Conservation (phyloP, 768 basidiomycete species). For the Nidularia pulvinata region DNA sequence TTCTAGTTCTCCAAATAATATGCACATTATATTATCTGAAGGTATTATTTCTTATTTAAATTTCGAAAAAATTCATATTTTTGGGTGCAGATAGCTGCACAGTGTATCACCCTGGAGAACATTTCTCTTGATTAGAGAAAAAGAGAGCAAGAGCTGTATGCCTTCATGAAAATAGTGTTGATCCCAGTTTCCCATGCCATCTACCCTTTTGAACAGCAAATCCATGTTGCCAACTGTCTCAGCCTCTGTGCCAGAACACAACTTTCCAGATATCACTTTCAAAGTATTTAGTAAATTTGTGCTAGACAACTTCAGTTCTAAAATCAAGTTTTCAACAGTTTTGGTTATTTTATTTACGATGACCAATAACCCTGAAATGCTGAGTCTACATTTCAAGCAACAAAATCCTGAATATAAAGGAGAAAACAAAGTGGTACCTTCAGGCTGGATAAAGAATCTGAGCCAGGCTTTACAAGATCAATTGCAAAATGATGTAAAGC, state of each 20-base stretch:
- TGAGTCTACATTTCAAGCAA: slow-evolving; percentile 11
- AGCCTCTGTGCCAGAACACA: neutral
- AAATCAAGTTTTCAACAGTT: slow-evolving; percentile 11
- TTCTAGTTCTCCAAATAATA: no score
- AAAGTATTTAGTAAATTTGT: slow-evolving; percentile 9
- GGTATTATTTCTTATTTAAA: no score
- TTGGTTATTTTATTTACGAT: slow-evolving; percentile 12
- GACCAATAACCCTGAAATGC: slow-evolving; percentile 10
- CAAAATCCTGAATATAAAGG: neutral
- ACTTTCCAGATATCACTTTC: slow-evolving; percentile 12
- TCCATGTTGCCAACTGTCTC: neutral
- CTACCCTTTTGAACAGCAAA: no score
- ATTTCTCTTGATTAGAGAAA: no score
- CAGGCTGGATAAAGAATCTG: neutral
- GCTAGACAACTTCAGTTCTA: slow-evolving; percentile 5
- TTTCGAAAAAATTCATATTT: no score
- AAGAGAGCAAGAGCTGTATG: no score
- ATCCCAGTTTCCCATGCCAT: no score
- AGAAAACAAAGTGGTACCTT: neutral
- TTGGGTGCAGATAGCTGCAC: no score
- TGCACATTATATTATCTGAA: no score
- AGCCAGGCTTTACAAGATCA: neutral
- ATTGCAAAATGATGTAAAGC: neutral
- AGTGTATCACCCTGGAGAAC: no score
- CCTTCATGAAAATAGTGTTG: no score